Conservation (phyloP, 148 eudicot species). For the Salicornia ramosissima region DNA sequence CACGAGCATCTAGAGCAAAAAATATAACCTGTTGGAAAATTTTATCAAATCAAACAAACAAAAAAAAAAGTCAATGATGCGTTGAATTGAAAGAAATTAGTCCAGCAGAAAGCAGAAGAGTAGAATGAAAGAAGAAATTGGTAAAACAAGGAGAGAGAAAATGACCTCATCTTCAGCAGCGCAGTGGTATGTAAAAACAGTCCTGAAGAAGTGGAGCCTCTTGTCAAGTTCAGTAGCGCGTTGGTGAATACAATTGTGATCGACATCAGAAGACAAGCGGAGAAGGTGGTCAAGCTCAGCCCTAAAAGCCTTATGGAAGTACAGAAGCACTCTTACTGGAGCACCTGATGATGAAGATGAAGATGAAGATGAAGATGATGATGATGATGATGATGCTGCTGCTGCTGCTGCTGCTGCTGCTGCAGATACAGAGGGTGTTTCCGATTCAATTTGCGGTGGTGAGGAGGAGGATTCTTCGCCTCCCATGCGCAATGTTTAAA, state of each 20-base stretch:
- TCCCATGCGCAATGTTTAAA: constrained; percentile 37
- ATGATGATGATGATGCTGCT: too few relatives aligned
- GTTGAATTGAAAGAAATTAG: neutral
- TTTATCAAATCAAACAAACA: neutral
- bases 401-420: too few relatives aligned
- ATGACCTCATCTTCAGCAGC: constrained; percentile 83
- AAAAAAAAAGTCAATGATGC: constrained; percentile 15
- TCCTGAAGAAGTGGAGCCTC: constrained; percentile 67
- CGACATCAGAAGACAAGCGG: constrained; percentile 26
- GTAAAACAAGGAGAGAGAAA: neutral
- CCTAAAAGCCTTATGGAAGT: constrained; percentile 57
- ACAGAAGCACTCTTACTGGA: constrained; percentile 52
- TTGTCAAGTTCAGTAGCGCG: constrained; percentile 37
- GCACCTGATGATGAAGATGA: neutral
- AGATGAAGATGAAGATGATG: too few relatives aligned
- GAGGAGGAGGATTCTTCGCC: constrained; percentile 22
- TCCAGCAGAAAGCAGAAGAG: neutral
- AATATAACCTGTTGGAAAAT: constrained; percentile 63
- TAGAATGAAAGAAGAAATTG: neutral
- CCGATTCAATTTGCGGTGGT: too few relatives aligned
- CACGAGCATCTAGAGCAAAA: constrained; percentile 54
- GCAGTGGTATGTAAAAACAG: constrained; percentile 61
- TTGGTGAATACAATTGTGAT: constrained; percentile 17
- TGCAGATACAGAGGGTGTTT: too few relatives aligned
- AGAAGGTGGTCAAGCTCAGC: constrained; percentile 52